phyloP scores from a whole-genome alignment of 352 stramenopile species.

The Globisporangium middletonii region DNA sequence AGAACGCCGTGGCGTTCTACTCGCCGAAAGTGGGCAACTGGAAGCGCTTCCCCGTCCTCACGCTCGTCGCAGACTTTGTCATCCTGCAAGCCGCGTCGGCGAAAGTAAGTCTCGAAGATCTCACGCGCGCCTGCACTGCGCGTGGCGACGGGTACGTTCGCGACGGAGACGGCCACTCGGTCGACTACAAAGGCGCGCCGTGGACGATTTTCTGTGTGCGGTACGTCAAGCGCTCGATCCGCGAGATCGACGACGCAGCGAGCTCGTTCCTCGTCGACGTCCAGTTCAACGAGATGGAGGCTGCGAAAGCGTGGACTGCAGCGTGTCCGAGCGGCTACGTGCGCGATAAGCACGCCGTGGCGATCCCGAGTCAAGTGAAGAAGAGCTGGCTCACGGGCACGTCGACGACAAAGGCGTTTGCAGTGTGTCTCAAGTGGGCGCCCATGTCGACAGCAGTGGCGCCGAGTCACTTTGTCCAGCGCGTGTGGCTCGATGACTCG shows the following conservation, averaged over 20 bases:
- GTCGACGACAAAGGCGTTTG: conserved; percentile 23
- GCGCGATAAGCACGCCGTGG: conserved; percentile 21
- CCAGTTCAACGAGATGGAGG: conserved; percentile 30
- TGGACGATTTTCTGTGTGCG: conserved; percentile 43
- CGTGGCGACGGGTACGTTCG: conserved; percentile 24
- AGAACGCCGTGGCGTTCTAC: conserved; percentile 19
- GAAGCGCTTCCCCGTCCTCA: conserved; percentile 21
- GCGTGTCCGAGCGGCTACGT: conserved; percentile 21
- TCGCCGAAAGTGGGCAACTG: conserved; percentile 16
- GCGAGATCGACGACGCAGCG: conserved; percentile 18
- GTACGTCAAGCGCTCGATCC: conserved; percentile 21
- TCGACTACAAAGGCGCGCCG: conserved; percentile 32
- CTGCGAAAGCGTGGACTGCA: conserved; percentile 18
- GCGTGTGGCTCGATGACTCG: conserved; percentile 40
- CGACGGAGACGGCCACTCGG: conserved; percentile 39
- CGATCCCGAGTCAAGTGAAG: conserved; percentile 30
- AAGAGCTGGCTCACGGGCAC: conserved; percentile 25
- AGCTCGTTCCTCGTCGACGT: conserved; percentile 23
- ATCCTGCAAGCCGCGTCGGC: conserved; percentile 21
- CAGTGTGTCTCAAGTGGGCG: conserved; percentile 30
- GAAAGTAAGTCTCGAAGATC: conserved; percentile 23
- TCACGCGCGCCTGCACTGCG: conserved; percentile 19
- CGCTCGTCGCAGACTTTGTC: conserved; percentile 27
- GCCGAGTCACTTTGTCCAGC: conserved; percentile 24
- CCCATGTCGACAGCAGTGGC: conserved; percentile 7